A percentile compares a stretch with the other conserved stretches of the same genome.
These are phyloP conservation scores for Alternaria gaisen DNA, from an alignment of 2,329 filamentous ascomycete species.

Conservation along the genomic window DNA sequence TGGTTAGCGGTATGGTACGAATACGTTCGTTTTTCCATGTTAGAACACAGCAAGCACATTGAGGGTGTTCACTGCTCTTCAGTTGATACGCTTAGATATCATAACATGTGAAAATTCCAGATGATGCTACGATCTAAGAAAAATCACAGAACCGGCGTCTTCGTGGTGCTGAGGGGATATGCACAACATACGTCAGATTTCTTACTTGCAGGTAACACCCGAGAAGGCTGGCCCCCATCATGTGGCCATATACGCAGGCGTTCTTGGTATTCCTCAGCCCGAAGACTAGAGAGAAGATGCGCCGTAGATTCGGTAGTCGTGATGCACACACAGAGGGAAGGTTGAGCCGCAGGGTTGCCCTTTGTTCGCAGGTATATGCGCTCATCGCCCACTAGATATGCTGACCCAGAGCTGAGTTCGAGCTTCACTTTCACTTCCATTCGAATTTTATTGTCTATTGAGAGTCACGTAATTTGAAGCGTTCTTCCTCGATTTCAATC, in stretches of 20 bases:
- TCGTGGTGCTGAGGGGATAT: not conserved
- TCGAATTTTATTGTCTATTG: not conserved
- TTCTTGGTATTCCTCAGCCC: not conserved
- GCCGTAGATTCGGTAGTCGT: not conserved
- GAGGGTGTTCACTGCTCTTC: not conserved
- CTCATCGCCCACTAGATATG: not conserved
- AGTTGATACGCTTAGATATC: not conserved
- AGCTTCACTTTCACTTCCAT: not conserved
- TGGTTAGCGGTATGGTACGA: not conserved
- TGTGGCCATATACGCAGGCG: not conserved
- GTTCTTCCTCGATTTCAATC: not conserved
- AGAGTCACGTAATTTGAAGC: not conserved
- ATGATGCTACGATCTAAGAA: not conserved
- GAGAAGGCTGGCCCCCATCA: not conserved
- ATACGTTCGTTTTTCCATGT: not conserved
- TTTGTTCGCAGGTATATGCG: constrained; percentile 4
- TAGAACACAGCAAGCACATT: not conserved
- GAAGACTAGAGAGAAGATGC: not conserved
- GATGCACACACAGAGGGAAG: not conserved
- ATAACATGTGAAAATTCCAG: not conserved
- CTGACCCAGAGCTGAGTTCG: not conserved
- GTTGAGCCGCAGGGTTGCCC: not conserved
- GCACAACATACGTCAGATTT: not conserved
- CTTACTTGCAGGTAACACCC: not conserved
- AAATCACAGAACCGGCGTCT: not conserved